Percentiles rank a stretch among this genome's conserved stretches.
phyloP scores from a whole-genome alignment of 1,139 yeast species.

The Magnusiomyces tetraspermus region DNA sequence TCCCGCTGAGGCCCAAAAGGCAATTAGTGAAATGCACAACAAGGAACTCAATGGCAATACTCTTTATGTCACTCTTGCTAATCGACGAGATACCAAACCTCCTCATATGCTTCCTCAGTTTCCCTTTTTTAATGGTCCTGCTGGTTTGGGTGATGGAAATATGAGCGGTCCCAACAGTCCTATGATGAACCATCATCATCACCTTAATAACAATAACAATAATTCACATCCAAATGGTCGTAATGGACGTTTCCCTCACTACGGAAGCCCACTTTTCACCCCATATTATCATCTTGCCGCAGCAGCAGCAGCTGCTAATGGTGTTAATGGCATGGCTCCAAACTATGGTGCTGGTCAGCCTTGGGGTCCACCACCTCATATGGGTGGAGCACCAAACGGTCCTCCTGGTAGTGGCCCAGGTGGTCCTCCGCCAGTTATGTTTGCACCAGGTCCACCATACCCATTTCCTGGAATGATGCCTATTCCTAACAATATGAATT shows the following conservation, averaged over 20 bases:
- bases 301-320: neutral
- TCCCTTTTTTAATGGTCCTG: neutral
- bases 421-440: neutral
- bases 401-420: neutral
- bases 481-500: neutral
- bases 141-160: neutral
- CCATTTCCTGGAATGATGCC: constrained; percentile 1
- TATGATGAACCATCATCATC: neutral
- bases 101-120: constrained; percentile 37
- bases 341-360: neutral
- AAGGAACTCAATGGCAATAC: constrained; percentile 78
- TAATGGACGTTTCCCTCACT: neutral
- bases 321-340: neutral
- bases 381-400: neutral
- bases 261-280: neutral
- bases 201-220: neutral
- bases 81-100: constrained; percentile 76
- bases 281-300: constrained; percentile 1
- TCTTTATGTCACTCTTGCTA: constrained; percentile 88
- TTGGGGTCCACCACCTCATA: constrained; percentile 1
- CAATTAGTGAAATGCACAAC: constrained; percentile 87
- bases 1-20: constrained; percentile 89
- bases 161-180: neutral
- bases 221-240: neutral
- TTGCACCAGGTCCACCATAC: constrained; percentile 2